Base-by-base conservation (phyloP, 2,329 filamentous ascomycete genomes). In the Aspergillus bombycis region DNA sequence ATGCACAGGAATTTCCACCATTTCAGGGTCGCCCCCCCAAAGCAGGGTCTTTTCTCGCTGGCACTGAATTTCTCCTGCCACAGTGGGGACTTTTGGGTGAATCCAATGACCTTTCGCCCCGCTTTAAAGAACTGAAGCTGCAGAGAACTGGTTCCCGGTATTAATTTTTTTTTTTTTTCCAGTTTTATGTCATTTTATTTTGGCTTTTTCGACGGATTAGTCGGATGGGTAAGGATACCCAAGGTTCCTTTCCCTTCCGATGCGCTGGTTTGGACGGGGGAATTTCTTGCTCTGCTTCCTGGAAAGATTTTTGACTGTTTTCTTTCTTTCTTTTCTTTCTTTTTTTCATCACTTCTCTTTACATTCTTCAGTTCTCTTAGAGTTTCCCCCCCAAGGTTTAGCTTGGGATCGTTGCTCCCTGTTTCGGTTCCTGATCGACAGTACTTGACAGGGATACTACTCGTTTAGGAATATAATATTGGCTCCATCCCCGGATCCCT, bases 391-490 rank as follows among this genome's bases (percentile, higher is more conserved):
- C 21, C 11, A 5, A 34, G 26, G 4, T 26, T 41, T 38, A 23
- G 30, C 30, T 14, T 14, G 12, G 12, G 16, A 34, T 10, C 10
- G n/a, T 34, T 30, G 9, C 19, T 55, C 34, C 26, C 52, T 54
- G 19, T 36, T 54, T 54, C 30, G 52, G 52, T 21, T 36, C 21
- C 11, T 21, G 52, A 54, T 54, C 52, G 52, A 34, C 52, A 23
- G 52, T n/a, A 23, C 32, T 54, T 23, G 14, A 26, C 23, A 50
- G 46, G 26, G 46, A 19, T 19, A 11, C 19, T 53, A 54, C 52
- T 54, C 52, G 38, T 55, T 38, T 55, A n/a, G 32, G 52, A 55
- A 55, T 38, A 55, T 55, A 55, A 55, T 19, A 38, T 38, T 38
- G 12, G 52, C 21, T 11, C 32, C 52, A 38, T 36, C 23, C 34